Percentiles rank a stretch among this genome's conserved stretches.
Evolutionary conservation across 352 stramenopile genomes (phyloP).

Genomic region (Globisporangium carolinianum): DNA sequence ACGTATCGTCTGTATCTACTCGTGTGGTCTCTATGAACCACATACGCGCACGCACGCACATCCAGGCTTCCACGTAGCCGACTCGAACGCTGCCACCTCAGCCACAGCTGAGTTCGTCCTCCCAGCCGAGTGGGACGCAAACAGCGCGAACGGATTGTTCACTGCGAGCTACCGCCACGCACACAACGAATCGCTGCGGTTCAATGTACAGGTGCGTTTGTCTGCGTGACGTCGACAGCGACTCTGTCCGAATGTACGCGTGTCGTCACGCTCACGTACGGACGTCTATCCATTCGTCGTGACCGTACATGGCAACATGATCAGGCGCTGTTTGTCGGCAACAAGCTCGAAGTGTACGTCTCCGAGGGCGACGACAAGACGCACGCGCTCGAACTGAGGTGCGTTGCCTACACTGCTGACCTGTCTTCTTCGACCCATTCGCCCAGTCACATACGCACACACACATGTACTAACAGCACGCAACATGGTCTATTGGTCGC

Average conservation of each 20-base stretch:
- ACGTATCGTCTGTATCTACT: not conserved
- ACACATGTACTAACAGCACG: not conserved
- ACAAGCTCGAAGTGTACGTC: conserved; percentile 76
- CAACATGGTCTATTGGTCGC: not conserved
- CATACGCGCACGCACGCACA: not conserved
- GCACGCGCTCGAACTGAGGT: conserved; percentile 72
- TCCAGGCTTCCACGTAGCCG: conserved; percentile 8
- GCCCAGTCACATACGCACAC: too few relatives aligned
- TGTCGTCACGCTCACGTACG: too few relatives aligned
- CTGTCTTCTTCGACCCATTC: not conserved
- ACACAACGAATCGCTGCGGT: conserved; percentile 41
- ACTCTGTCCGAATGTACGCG: not conserved
- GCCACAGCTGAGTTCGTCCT: conserved; percentile 20
- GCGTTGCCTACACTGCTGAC: not conserved
- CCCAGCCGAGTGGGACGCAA: conserved; percentile 50
- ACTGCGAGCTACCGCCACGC: conserved; percentile 44
- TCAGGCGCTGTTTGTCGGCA: conserved; percentile 65
- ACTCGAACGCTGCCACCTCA: not conserved
- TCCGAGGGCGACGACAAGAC: conserved; percentile 58
- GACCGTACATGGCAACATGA: too few relatives aligned
- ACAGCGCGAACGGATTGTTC: conserved; percentile 57
- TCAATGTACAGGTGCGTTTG: conserved; percentile 49
- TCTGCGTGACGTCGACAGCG: not conserved
- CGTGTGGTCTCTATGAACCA: too few relatives aligned
- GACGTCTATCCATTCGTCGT: too few relatives aligned